Evolutionary conservation across 1,284 basidiomycete species (phyloP).

Genomic region (Sanguinoderma infundibulare): DNA sequence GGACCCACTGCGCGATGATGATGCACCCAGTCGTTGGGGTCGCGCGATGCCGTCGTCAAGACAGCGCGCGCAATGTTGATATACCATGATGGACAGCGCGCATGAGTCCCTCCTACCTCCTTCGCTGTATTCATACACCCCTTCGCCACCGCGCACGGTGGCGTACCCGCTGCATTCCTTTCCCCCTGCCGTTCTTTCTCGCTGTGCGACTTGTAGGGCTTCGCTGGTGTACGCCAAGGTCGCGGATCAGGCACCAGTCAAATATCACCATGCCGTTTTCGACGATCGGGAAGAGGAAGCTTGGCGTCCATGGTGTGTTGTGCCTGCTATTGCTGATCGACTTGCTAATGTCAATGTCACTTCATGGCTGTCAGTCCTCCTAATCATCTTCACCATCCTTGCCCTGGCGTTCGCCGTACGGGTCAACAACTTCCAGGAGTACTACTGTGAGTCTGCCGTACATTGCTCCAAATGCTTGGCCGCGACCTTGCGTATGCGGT

Average conservation of each 20-base stretch:
- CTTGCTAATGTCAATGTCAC: not conserved
- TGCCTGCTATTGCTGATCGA: not conserved
- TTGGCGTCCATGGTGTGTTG: constrained; percentile 24
- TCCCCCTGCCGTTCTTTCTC: constrained; percentile 20
- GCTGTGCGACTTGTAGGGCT: constrained; percentile 24
- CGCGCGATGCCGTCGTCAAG: constrained; percentile 22
- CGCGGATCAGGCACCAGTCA: not conserved
- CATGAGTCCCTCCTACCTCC: constrained; percentile 3
- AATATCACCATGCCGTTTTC: constrained; percentile 17
- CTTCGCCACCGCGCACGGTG: constrained; percentile 9
- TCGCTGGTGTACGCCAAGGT: not conserved
- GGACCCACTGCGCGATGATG: not conserved
- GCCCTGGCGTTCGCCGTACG: constrained; percentile 57
- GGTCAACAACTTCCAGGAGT: constrained; percentile 62
- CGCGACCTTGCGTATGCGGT: too few relatives aligned
- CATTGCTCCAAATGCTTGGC: not conserved
- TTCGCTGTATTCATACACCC: constrained; percentile 9
- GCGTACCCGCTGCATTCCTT: constrained; percentile 5
- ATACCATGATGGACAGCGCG: constrained; percentile 3
- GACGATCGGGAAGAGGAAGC: constrained; percentile 25
- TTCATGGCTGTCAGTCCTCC: constrained; percentile 9
- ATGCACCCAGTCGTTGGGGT: not conserved
- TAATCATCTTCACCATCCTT: constrained; percentile 51
- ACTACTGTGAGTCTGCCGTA: constrained; percentile 51
- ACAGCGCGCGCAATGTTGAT: constrained; percentile 9